A percentile compares a stretch with the other conserved stretches of the same genome.
phyloP scores from a whole-genome alignment of 2,329 filamentous ascomycete genomes.

The Colletotrichum filicis region DNA sequence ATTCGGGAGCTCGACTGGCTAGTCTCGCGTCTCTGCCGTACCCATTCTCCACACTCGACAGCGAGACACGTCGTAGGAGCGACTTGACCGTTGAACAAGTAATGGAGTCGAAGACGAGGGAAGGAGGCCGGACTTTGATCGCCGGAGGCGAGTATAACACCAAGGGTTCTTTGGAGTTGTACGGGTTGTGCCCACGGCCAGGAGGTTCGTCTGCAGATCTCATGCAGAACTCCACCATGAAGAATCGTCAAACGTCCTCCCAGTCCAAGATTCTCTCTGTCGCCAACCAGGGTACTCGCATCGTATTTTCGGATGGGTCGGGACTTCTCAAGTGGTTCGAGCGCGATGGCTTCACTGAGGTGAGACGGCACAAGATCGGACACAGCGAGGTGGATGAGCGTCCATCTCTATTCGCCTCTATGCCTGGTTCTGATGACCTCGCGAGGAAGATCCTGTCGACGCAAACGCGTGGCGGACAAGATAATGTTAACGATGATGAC shows the following conservation, averaged over 20 bases:
- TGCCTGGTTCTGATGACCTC: conserved; percentile 73
- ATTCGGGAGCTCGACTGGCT: conserved; percentile 85
- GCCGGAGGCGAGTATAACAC: conserved; percentile 92
- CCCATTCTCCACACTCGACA: conserved; percentile 71
- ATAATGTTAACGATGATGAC: conserved; percentile 67
- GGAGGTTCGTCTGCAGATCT: conserved; percentile 34
- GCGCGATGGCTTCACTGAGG: conserved; percentile 77
- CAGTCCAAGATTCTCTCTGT: conserved; percentile 85
- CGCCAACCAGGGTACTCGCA: conserved; percentile 80
- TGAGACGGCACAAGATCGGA: conserved; percentile 65
- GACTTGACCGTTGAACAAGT: conserved; percentile 66
- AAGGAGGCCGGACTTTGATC: conserved; percentile 74
- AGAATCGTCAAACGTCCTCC: conserved; percentile 87
- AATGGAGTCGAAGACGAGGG: conserved; percentile 60
- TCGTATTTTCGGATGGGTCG: conserved; percentile 86
- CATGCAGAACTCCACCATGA: conserved; percentile 62
- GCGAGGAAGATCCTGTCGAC: conserved; percentile 83
- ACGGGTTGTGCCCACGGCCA: conserved; percentile 63
- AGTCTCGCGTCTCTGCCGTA: conserved; percentile 77
- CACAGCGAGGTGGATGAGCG: conserved; percentile 60
- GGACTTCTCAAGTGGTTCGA: conserved; percentile 93
- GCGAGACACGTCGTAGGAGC: conserved; percentile 66
- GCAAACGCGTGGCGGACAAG: conserved; percentile 44
- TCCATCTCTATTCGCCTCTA: conserved; percentile 62
- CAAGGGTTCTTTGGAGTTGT: conserved; percentile 91